These are phyloP conservation scores for Dactylellina haptotyla DNA, from an alignment of 2,329 filamentous ascomycete genomes.

Conservation along the genomic window DNA sequence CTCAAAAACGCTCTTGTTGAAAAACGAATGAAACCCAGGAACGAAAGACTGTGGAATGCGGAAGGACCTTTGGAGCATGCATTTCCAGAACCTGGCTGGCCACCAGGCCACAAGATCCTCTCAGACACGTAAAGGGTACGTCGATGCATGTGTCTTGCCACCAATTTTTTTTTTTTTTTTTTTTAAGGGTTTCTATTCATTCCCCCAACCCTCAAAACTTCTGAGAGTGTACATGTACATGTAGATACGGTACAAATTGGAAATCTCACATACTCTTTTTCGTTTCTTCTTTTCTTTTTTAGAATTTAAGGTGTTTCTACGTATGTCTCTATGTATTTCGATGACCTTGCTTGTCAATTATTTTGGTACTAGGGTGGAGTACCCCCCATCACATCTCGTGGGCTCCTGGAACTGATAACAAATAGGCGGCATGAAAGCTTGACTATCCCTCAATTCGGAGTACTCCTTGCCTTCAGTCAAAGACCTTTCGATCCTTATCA, in stretches of 20 bases:
- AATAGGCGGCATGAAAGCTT: constrained; percentile 27
- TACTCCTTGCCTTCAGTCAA: constrained; percentile 1
- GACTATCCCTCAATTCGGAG: constrained; percentile 6
- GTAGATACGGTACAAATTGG: neutral
- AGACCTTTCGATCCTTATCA: constrained; percentile 17
- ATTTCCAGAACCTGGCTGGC: neutral
- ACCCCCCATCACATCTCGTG: neutral
- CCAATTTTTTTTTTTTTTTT: no score
- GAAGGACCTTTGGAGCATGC: constrained; percentile 18
- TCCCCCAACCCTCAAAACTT: constrained; percentile 5
- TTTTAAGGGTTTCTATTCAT: no score
- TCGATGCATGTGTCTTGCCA: constrained; percentile 29
- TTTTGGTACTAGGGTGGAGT: neutral
- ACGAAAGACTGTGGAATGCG: constrained; percentile 26
- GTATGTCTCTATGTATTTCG: neutral
- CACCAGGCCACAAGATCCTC: neutral
- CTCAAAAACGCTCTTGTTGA: neutral
- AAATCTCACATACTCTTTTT: neutral
- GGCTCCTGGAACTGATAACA: neutral
- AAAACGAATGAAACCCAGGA: constrained; percentile 23
- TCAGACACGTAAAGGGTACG: constrained; percentile 6
- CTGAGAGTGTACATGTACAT: neutral
- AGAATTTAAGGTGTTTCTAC: no score
- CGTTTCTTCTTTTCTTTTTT: neutral
- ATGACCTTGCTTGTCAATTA: no score